Conservation (phyloP, 2,329 filamentous ascomycete species). For the Pseudogymnoascus pannorum region DNA sequence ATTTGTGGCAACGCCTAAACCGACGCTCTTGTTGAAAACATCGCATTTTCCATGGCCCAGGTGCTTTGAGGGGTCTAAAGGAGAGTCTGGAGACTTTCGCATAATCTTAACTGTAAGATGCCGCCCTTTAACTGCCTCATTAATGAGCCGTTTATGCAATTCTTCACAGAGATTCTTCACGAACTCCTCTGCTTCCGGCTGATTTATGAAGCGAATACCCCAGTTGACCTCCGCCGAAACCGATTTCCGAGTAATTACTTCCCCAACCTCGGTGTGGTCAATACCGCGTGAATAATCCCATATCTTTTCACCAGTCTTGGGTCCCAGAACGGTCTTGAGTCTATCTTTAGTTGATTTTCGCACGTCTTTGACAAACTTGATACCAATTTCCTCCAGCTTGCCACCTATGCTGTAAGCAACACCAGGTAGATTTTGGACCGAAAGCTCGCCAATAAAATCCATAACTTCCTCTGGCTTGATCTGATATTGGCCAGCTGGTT, state of each 20-base stretch:
- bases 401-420: slow-evolving; percentile 86
- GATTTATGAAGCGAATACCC: slow-evolving; percentile 90
- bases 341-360: slow-evolving; percentile 69
- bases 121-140: slow-evolving; percentile 78
- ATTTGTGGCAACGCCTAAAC: slow-evolving; percentile 80
- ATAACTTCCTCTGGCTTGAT: slow-evolving; percentile 74
- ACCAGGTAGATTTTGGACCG: slow-evolving; percentile 76
- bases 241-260: slow-evolving; percentile 80
- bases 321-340: slow-evolving; percentile 66
- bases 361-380: slow-evolving; percentile 77
- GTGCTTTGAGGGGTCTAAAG: slow-evolving; percentile 85
- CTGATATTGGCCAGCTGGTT: slow-evolving; percentile 88
- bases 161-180: slow-evolving; percentile 78
- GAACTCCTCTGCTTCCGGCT: slow-evolving; percentile 91
- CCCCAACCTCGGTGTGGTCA: slow-evolving; percentile 77
- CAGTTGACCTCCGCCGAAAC: slow-evolving; percentile 97
- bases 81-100: slow-evolving; percentile 77
- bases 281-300: slow-evolving; percentile 88
- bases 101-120: slow-evolving; percentile 94
- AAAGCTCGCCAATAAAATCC: slow-evolving; percentile 67
- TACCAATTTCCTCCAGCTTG: slow-evolving; percentile 80
- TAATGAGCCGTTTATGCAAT: slow-evolving; percentile 69
- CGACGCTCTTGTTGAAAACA: slow-evolving; percentile 78
- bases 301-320: slow-evolving; percentile 86
- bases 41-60: slow-evolving; percentile 94